Base-by-base conservation (phyloP, 192 early-diverging fungal genomes). In the Gorgonomyces haynaldii region DNA sequence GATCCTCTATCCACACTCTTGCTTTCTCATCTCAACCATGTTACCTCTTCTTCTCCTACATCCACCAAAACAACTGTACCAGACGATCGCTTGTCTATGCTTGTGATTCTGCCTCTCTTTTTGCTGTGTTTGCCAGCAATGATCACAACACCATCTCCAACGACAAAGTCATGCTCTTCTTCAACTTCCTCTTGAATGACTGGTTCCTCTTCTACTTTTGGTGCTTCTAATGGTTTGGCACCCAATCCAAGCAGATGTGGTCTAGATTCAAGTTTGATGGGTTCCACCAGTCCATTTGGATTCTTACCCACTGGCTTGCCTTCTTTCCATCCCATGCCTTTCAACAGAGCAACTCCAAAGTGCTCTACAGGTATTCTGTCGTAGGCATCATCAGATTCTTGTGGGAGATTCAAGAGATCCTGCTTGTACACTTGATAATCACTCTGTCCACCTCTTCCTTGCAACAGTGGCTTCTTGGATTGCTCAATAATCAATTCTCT, bases 301-400 rank as follows among this genome's bases (percentile, higher is more conserved):
- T 73, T 73, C 35, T 57, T 71, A 10, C 69, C 72, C 1, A 76
- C 58, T 8, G 66, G 55, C 38, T 66, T 62, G 26, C 83, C 83
- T 34, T 82, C 77, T 32, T 74, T 78, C 87, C 88, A 92, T 0
- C 91, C 91, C 85, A 92, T 89, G 0, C 91, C 91, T 10, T 86
- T 68, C 39, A 95, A 58, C 49, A 92, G 62, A 0, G 89, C 89
- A 1, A 68, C 69, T 0, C 91, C 91, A 78, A 95, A 95, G 38
- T 82, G 79, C 40, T 92, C 86, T 0, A 95, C 79, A 2, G 91
- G 86, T 1, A 91, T 78, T 0, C 80, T 68, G 37, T 82, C 84
- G 45, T 91, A 95, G 45, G 85, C 82, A 2, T 83, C 81, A 46
- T n/a, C n/a, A n/a, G n/a, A n/a, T n/a, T n/a, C n/a, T n/a, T n/a